phyloP scores from a whole-genome alignment of 2,329 filamentous ascomycete genomes.

The Drechslerella dactyloides region DNA sequence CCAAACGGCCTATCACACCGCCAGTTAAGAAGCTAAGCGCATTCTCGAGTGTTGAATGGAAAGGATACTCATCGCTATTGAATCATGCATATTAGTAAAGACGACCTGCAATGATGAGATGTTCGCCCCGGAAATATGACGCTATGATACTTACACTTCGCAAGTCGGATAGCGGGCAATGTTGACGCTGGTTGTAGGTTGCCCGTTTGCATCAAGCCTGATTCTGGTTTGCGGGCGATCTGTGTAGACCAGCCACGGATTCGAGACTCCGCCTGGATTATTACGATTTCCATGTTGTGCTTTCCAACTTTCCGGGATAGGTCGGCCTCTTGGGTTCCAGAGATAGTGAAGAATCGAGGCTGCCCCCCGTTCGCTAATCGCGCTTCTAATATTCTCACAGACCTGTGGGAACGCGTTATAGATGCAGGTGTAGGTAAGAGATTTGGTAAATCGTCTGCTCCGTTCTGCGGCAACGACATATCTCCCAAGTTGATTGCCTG shows the following conservation, averaged over 20 bases:
- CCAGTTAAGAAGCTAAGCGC: not conserved
- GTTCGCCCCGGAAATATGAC: not conserved
- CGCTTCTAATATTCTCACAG: conserved; percentile 18
- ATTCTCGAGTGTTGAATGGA: conserved; percentile 13
- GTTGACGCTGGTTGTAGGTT: not conserved
- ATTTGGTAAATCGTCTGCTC: not conserved
- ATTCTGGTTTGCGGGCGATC: not conserved
- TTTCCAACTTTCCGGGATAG: not conserved
- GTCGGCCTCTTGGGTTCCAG: not conserved
- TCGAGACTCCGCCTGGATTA: not conserved
- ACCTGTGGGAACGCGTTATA: conserved; percentile 8
- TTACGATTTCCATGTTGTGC: not conserved
- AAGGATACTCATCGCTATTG: conserved; percentile 23
- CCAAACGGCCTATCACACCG: conserved; percentile 5
- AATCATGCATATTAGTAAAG: not conserved
- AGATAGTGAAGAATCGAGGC: conserved; percentile 8
- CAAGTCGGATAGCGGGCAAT: conserved; percentile 12
- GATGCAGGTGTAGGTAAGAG: conserved; percentile 18
- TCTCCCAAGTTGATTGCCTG: not conserved
- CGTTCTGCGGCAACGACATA: not conserved
- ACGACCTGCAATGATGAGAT: not conserved
- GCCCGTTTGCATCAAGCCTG: not conserved
- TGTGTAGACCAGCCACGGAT: conserved; percentile 4
- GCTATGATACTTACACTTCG: conserved; percentile 15
- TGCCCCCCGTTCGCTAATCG: not conserved